Base-by-base conservation (phyloP, 805 yeast genomes). In the Barnettozyma siamensis region DNA sequence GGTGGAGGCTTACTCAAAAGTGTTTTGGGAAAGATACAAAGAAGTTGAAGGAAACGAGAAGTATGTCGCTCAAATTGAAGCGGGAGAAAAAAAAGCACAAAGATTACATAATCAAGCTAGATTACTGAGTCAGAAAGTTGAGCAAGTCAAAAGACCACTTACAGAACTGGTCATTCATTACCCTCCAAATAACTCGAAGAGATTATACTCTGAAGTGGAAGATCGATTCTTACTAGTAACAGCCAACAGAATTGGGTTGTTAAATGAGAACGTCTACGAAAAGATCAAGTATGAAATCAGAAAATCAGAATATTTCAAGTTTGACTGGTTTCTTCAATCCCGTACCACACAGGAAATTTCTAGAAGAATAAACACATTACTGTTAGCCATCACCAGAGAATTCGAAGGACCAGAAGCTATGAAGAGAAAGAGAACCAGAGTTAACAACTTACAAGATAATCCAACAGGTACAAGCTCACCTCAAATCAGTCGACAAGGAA, bases 121-220 rank as follows among this genome's bases (percentile, higher is more conserved):
- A 38, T 62, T 81, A 9, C 63, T 84, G 29, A 69, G 67, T 2
- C 62, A 59, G 26, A 83, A 83, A 50, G 62, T 83, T 48, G 69
- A 69, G 35, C 73, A 69, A 41, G 66, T 70, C 32, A 65, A 67
- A n/a, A 75, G 72, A 43, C 88, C 89, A 1, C 57, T 83, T 18
- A 78, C 78, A 34, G 79, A 81, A 33, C 62, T 85, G 59, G 63
- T 62, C 4, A 78, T 85, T 19, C 83, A 76, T 41, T 85, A 83
- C 45, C 91, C 93, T 0, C 89, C 89, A n/a, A 84, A 83, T 55
- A 84, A 83, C 57, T 83, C 93, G 11, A 83, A 84, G 54, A 65
- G 88, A 50, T 71, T 83, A 8, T 85, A 82, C 52, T 77, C 85
- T 8, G 75, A 76, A 26, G 59, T 72, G 0, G 94, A 85, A 55